Evolutionary conservation across 2,329 filamentous ascomycete species (phyloP).

Genomic region (Fusarium nisikadoi): DNA sequence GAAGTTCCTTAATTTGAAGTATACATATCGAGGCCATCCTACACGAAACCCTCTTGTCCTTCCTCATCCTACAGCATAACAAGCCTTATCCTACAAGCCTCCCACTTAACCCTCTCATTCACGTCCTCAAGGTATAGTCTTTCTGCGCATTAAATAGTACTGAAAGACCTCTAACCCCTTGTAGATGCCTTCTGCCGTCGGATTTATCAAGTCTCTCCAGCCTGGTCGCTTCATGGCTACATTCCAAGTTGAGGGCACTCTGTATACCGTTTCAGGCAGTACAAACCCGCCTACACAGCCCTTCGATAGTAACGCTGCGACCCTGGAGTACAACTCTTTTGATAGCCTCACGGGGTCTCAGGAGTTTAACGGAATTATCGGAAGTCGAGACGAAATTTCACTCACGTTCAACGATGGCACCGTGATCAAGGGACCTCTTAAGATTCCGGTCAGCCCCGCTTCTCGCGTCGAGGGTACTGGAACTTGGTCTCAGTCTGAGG

Average conservation of each 20-base stretch:
- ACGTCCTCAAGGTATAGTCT: not conserved
- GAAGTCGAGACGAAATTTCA: not conserved
- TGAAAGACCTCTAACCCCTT: not conserved
- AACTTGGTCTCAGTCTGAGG: not conserved
- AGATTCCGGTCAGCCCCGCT: not conserved
- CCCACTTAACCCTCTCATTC: accelerated
- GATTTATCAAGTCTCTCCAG: accelerated
- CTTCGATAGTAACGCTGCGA: not conserved
- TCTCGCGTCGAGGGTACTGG: not conserved
- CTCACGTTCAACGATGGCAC: not conserved
- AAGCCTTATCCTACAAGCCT: not conserved
- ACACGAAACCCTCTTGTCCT: not conserved
- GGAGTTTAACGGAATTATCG: not conserved
- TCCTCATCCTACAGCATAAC: not conserved
- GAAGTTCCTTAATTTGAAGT: not conserved
- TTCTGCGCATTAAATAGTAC: accelerated
- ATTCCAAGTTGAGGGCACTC: accelerated
- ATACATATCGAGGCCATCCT: not conserved
- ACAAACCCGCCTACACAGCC: not conserved
- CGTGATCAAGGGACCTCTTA: not conserved
- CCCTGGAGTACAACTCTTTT: not conserved
- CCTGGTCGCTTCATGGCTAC: not conserved
- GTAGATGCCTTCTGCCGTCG: not conserved
- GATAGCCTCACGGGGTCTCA: not conserved
- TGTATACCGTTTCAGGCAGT: not conserved